Evolutionary conservation across 805 yeast genomes (phyloP), one percentile per base, ranked within the genome.

Genomic region (Hemisphaericaspora nanyangensis): DNA sequence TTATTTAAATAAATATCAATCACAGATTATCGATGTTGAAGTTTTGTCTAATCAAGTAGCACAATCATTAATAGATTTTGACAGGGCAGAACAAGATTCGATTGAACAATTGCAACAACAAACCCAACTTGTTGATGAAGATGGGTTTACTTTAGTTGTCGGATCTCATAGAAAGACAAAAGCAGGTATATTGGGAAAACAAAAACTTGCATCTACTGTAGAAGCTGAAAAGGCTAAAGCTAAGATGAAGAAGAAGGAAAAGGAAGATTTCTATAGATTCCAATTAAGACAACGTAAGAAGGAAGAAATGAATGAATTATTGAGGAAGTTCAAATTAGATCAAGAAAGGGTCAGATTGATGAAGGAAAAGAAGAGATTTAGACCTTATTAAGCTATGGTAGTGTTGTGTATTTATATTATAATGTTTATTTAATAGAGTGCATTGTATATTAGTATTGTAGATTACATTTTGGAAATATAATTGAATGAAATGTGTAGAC

Each of bases 251-350:
- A 79, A 75, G 61, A 80, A 80, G 56, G 90, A 86, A 52, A 87
- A 90, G 69, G 74, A 76, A 49, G 98, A 95, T 64, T 93, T 93
- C 70, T 93, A 93, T 70, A 75, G 96, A 53, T 93, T 90, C 78
- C 99, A 93, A 68, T 77, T 93, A 50, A 81, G 99, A 63, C 96
- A 93, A 60, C 77, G 79, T 55, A 91, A 90, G 75, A 93, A 93
- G 70, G 78, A 75, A 46, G 96, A 91, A 61, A 88, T 93, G 86
- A 86, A 87, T 56, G 89, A 86, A 39, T 69, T 93, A 55, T 70
- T 93, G 56, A 70, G 63, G 41, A 87, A 89, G 58, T 93, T 90
- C 67, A 88, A 86, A 60, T 80, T 80, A 45, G 99, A 93, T 62
- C 97, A 93, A 66, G 91, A 82, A 51, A 81, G 81, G 60, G 85